Conservation (phyloP, 352 stramenopile genomes). For the Pythium monospermum region DNA sequence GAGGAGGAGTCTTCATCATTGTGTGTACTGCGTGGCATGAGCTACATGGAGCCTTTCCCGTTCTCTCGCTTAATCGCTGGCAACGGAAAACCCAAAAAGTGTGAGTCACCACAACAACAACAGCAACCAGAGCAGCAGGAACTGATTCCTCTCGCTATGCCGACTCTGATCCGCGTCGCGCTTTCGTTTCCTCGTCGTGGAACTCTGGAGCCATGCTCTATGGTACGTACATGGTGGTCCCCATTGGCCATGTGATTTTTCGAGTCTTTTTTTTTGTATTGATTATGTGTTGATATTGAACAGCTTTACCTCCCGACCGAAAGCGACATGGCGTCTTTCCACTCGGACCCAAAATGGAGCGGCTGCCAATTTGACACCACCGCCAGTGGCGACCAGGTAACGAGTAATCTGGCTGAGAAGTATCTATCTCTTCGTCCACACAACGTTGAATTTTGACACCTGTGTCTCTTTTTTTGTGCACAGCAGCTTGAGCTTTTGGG, state of each 20-base stretch:
- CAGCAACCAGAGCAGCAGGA: conserved; percentile 1
- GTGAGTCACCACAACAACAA: background rate
- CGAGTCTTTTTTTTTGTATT: background rate
- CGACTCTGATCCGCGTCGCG: conserved; percentile 64
- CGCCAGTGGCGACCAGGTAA: background rate
- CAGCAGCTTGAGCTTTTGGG: conserved; percentile 32
- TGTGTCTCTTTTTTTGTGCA: background rate
- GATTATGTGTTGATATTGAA: background rate
- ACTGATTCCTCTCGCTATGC: conserved; percentile 46
- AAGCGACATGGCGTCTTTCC: conserved; percentile 6
- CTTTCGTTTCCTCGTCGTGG: conserved; percentile 51
- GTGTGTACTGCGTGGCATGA: conserved; percentile 54
- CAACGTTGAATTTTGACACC: conserved; percentile 23
- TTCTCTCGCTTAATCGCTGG: conserved; percentile 27
- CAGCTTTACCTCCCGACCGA: conserved; percentile 22
- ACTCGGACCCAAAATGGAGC: conserved; percentile 17
- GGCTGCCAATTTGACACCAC: conserved; percentile 10
- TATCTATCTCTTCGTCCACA: background rate
- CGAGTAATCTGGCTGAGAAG: background rate
- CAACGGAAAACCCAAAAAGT: background rate
- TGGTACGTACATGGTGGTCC: conserved; percentile 35
- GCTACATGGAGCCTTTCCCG: conserved; percentile 70
- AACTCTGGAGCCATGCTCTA: conserved; percentile 47
- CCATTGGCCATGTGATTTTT: background rate
- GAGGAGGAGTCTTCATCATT: conserved; percentile 3